Evolutionary conservation across 352 stramenopile species (phyloP).

Genomic region (Blastocystis sp.): DNA sequence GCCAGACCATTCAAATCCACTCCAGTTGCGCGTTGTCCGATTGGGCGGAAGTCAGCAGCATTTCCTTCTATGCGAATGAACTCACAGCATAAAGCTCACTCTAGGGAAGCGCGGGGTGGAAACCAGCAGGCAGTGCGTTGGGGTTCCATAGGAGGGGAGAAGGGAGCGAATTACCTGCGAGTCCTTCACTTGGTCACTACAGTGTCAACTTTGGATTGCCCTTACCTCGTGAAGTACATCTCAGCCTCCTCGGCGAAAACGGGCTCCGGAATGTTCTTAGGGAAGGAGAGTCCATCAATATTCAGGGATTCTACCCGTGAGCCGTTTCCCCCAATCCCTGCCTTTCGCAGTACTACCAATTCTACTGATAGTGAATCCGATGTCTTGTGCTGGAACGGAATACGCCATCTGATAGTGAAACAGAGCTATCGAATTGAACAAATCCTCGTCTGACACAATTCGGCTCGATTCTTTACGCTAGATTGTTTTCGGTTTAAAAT

Average conservation of each 20-base stretch:
- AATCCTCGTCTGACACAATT: no score
- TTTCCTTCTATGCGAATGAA: constrained; percentile 11
- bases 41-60: background rate
- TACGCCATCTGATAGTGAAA: constrained; percentile 1
- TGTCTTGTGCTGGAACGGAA: constrained; percentile 7
- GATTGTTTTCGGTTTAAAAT: background rate
- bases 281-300: constrained; percentile 35
- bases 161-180: constrained; percentile 29
- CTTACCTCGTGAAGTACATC: constrained; percentile 17
- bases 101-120: constrained; percentile 9
- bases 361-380: constrained; percentile 21
- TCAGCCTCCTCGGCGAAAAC: background rate
- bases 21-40: no score
- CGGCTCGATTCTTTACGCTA: background rate
- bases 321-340: background rate
- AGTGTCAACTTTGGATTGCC: background rate
- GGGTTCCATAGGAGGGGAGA: constrained; percentile 24
- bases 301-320: background rate
- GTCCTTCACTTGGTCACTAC: background rate
- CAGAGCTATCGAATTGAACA: no score
- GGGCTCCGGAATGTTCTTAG: constrained; percentile 19
- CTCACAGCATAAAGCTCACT: background rate
- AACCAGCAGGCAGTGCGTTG: constrained; percentile 29
- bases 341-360: constrained; percentile 16
- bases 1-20: background rate